A percentile compares a stretch with the other conserved stretches of the same genome.
phyloP scores from a whole-genome alignment of 1,139 yeast species.

The Nakaseomyces delphensis region DNA sequence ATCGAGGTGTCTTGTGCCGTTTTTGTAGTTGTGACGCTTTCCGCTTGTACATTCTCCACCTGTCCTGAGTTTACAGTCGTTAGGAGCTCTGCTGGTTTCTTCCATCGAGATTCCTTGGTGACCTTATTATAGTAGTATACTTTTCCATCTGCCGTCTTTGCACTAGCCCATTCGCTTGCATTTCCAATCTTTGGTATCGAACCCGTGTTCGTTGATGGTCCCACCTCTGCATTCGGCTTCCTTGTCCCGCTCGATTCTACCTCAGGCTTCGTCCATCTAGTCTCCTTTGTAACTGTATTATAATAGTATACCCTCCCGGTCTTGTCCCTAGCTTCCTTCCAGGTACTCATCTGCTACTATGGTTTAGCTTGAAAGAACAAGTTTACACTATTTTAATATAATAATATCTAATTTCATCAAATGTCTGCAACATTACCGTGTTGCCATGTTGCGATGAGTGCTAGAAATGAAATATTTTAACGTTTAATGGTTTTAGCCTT shows the following conservation, averaged over 20 bases:
- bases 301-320: constrained; percentile 68
- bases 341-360: too few relatives aligned
- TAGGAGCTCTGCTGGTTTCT: constrained; percentile 9
- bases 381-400: too few relatives aligned
- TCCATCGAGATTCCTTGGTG: constrained; percentile 71
- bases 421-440: too few relatives aligned
- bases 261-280: constrained; percentile 78
- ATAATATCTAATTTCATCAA: too few relatives aligned
- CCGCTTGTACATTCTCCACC: too few relatives aligned
- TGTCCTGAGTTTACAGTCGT: background rate
- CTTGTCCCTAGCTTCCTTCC: constrained; percentile 61
- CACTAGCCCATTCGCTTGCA: constrained; percentile 49
- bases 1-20: background rate
- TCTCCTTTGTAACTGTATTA: constrained; percentile 54
- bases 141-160: constrained; percentile 56
- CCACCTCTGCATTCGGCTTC: constrained; percentile 23
- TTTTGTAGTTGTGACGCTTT: too few relatives aligned
- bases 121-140: constrained; percentile 59
- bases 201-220: background rate
- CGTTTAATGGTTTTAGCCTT: too few relatives aligned
- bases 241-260: constrained; percentile 22
- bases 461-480: too few relatives aligned
- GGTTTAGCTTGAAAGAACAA: too few relatives aligned
- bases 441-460: too few relatives aligned
- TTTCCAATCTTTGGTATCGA: background rate